Base-by-base conservation (phyloP, 2,329 filamentous ascomycete genomes). In the Fusarium oligoseptatum region DNA sequence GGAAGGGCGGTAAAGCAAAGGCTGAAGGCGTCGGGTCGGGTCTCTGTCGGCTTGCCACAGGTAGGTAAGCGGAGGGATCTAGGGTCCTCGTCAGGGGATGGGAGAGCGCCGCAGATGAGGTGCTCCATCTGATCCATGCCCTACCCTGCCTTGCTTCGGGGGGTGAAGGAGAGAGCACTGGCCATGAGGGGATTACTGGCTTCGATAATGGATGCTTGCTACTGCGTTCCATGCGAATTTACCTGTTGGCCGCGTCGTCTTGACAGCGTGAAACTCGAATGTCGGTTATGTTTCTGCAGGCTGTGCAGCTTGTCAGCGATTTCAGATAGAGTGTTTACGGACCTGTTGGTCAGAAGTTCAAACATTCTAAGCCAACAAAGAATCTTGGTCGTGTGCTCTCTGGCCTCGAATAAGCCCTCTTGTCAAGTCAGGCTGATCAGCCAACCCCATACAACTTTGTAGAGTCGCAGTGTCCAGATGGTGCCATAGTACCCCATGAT, bases 151-250 rank as follows among this genome's bases (percentile, higher is more conserved):
- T 24, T 50, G 45, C 50, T 60, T 45, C 27, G 45, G 57, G 57
- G 56, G 34, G 41, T 37, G 56, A 60, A 48, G 50, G 27, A 27
- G 32, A 34, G 63, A 67, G 72, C 72, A 73, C 70, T 72, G 66
- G 62, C 66, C 66, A 75, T 75, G 72, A 73, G 72, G 52, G 56
- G 60, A 73, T 75, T 75, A 67, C 63, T 60, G 64, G 41, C 52
- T 45, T 63, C 11, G 34, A 55, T 37, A 36, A 48, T 43, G 41
- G n/a, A 27, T 39, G 41, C 55, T 52, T 55, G 20, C 22, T 57
- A 4, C 6, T 52, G 24, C 12, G 29, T 17, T 29, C 45, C 43
- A 48, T 65, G 55, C 15, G 27, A 20, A 20, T 10, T 14, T 32
- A 4, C 12, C 9, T 41, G 17, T 27, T 45, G 37, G 52, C n/a